Evolutionary conservation across 2,329 filamentous ascomycete species (phyloP).

Genomic region (Botryosphaeria agaves): DNA sequence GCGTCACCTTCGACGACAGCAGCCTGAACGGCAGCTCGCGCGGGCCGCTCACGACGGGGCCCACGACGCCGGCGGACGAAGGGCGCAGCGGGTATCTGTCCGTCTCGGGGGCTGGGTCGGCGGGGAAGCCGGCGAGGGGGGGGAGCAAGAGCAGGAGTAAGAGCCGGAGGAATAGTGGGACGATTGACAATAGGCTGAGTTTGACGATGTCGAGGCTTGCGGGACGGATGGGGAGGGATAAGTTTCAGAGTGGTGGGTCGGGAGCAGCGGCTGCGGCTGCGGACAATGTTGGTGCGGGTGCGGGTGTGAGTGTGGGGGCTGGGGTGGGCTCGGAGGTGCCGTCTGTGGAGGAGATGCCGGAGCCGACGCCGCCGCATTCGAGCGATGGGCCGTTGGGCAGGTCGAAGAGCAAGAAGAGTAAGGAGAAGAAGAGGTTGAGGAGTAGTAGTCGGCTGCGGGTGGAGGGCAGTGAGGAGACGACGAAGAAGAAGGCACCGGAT

Average conservation of each 20-base stretch:
- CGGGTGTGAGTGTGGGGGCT: slow-evolving; percentile 2
- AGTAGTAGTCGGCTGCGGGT: slow-evolving; percentile 9
- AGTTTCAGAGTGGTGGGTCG: too few species aligned
- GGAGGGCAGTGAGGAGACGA: slow-evolving; percentile 9
- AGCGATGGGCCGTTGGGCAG: slow-evolving; percentile 8
- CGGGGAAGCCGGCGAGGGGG: slow-evolving; percentile 6
- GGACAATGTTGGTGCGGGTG: too few species aligned
- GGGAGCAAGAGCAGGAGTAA: slow-evolving; percentile 22
- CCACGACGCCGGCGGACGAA: not conserved
- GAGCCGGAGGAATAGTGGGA: slow-evolving; percentile 20
- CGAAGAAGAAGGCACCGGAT: slow-evolving; percentile 16
- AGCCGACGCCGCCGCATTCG: slow-evolving; percentile 7
- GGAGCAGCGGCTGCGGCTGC: too few species aligned
- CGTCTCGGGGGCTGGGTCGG: slow-evolving; percentile 11
- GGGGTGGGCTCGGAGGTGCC: not conserved
- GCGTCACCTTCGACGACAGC: slow-evolving; percentile 9
- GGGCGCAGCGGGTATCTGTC: slow-evolving; percentile 5
- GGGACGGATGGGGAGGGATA: slow-evolving; percentile 22
- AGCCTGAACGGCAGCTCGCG: too few species aligned
- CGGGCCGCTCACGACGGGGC: not conserved
- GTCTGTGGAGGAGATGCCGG: slow-evolving; percentile 8
- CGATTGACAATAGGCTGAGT: slow-evolving; percentile 17
- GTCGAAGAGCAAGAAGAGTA: slow-evolving; percentile 2
- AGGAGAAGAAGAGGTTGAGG: slow-evolving; percentile 10
- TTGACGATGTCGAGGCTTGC: slow-evolving; percentile 21